Percentiles rank a stretch among this genome's conserved stretches.
phyloP scores from a whole-genome alignment of 768 basidiomycete species.

The Tulasnella sp. region DNA sequence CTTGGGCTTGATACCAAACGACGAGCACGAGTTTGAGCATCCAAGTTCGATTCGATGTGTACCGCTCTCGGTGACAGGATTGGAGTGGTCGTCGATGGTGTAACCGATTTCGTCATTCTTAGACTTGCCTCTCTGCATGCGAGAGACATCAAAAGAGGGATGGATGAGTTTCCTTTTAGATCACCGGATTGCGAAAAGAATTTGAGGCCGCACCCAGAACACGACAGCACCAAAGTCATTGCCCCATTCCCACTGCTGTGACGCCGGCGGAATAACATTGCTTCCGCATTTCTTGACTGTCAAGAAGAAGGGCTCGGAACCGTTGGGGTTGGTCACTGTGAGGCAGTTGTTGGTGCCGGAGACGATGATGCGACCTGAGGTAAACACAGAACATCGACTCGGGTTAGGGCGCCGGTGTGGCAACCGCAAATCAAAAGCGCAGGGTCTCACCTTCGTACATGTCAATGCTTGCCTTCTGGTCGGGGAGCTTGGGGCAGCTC shows the following conservation, averaged over 20 bases:
- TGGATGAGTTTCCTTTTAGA: not conserved
- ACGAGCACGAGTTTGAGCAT: not conserved
- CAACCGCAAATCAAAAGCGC: too few species aligned
- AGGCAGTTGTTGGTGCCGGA: not conserved
- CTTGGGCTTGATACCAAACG: not conserved
- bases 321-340: not conserved
- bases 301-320: not conserved
- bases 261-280: not conserved
- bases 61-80: not conserved
- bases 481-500: not conserved
- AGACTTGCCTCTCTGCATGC: not conserved
- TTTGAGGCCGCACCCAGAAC: not conserved
- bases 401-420: too few species aligned
- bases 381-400: not conserved
- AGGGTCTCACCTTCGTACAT: not conserved
- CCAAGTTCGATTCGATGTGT: not conserved
- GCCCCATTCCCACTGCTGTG: not conserved
- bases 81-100: not conserved
- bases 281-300: not conserved
- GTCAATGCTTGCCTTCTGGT: not conserved
- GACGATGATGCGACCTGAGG: not conserved
- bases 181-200: not conserved
- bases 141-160: not conserved
- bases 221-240: conserved; percentile 1
- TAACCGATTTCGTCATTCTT: not conserved